Evolutionary conservation across 495 filamentous ascomycete genomes (phyloP).

Genomic region (Delitschia confertaspora): DNA sequence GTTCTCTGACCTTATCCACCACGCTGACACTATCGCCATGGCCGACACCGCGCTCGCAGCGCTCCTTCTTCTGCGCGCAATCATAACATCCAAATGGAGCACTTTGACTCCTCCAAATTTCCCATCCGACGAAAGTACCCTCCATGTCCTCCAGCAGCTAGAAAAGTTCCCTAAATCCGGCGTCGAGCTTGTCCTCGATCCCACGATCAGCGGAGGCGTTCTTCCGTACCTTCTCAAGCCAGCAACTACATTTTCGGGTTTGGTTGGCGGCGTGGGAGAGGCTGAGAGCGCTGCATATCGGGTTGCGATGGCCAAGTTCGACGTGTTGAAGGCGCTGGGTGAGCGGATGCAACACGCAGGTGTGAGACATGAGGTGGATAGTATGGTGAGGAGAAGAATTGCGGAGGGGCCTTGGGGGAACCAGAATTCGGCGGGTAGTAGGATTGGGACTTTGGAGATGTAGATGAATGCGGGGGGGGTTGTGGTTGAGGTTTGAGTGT

Average conservation of each 20-base stretch:
- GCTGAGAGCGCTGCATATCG: slow-evolving; percentile 51
- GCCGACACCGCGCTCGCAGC: slow-evolving; percentile 50
- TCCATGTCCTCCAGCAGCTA: slow-evolving; percentile 19
- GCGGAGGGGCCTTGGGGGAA: slow-evolving; percentile 23
- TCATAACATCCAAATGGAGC: slow-evolving; percentile 50
- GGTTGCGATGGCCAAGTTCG: slow-evolving; percentile 52
- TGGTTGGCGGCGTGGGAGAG: slow-evolving; percentile 51
- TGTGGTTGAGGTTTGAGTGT: too few relatives aligned
- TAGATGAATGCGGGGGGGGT: too few relatives aligned
- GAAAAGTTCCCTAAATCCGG: slow-evolving; percentile 29
- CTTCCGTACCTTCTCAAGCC: slow-evolving; percentile 54
- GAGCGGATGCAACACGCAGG: slow-evolving; percentile 13
- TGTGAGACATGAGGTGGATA: slow-evolving; percentile 6
- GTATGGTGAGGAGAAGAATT: slow-evolving; percentile 17
- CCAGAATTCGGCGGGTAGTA: slow-evolving; percentile 8
- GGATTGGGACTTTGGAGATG: slow-evolving; percentile 25
- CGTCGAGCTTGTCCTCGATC: slow-evolving; percentile 18
- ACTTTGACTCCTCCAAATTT: slow-evolving; percentile 28
- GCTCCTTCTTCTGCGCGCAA: slow-evolving; percentile 43
- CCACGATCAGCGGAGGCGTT: slow-evolving; percentile 30
- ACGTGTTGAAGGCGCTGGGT: slow-evolving; percentile 42
- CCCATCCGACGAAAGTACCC: slow-evolving; percentile 9
- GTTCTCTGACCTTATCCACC: slow-evolving; percentile 44
- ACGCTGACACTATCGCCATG: slow-evolving; percentile 51
- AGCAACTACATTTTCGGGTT: slow-evolving; percentile 48